Evolutionary conservation across 192 early-diverging fungal genomes (phyloP).

Genomic region (Thamnidium elegans): DNA sequence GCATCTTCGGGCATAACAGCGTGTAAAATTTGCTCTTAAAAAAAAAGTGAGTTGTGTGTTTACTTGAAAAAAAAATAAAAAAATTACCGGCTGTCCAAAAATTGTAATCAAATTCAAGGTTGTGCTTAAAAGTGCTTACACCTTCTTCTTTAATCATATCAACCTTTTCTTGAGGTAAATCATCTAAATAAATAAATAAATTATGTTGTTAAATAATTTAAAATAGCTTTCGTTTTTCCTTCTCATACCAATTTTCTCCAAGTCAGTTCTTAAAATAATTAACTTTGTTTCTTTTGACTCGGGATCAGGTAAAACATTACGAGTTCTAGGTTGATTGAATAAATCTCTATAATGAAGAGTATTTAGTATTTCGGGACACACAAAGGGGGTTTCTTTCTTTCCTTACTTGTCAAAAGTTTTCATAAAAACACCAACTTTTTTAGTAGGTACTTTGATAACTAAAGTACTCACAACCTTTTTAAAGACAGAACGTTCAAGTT

Average conservation of each 20-base stretch:
- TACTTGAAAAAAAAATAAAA: too few relatives aligned
- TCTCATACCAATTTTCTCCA: slow-evolving; percentile 29
- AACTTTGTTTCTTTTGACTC: slow-evolving; percentile 49
- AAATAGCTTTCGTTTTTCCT: background rate
- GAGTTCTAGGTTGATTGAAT: slow-evolving; percentile 15
- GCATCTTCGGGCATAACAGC: slow-evolving; percentile 12
- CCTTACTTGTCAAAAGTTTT: slow-evolving; percentile 6
- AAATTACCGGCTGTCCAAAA: slow-evolving; percentile 76
- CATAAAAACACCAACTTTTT: slow-evolving; percentile 10
- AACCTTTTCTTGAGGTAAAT: slow-evolving; percentile 1
- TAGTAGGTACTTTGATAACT: slow-evolving; percentile 12
- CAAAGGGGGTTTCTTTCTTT: background rate
- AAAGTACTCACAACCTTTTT: background rate
- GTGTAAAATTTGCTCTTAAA: slow-evolving; percentile 13
- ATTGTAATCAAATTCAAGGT: slow-evolving; percentile 1
- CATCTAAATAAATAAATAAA: background rate
- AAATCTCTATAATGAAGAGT: background rate
- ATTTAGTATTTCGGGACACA: background rate
- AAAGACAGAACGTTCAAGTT: slow-evolving; percentile 5
- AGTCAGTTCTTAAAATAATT: slow-evolving; percentile 44
- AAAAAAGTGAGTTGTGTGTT: background rate
- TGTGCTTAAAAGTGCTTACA: background rate
- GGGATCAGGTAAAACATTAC: slow-evolving; percentile 23
- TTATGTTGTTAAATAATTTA: background rate
- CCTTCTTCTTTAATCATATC: slow-evolving; percentile 3